A percentile compares a stretch with the other conserved stretches of the same genome.
Evolutionary conservation across 2,329 filamentous ascomycete species (phyloP).

Genomic region (Periconia sp.): DNA sequence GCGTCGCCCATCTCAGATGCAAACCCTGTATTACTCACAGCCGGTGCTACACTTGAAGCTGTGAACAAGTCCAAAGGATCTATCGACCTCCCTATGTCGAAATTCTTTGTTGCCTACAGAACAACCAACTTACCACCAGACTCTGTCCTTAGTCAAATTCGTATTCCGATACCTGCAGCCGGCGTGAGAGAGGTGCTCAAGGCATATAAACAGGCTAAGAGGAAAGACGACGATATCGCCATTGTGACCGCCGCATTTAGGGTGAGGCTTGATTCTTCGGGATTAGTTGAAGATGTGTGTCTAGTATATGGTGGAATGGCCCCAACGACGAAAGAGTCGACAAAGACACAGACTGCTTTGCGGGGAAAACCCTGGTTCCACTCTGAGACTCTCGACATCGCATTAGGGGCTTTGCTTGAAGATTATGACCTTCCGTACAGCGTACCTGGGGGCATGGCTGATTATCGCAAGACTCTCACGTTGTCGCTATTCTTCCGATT

Average conservation of each 20-base stretch:
- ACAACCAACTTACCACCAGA: constrained; percentile 77
- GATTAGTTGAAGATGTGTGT: constrained; percentile 70
- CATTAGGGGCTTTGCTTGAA: constrained; percentile 76
- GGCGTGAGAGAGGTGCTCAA: constrained; percentile 76
- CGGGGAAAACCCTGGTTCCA: constrained; percentile 76
- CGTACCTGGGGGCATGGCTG: constrained; percentile 95
- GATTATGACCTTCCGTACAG: constrained; percentile 86
- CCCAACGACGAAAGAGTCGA: constrained; percentile 79
- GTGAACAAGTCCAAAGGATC: constrained; percentile 66
- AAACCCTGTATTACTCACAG: constrained; percentile 86
- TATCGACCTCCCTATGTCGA: constrained; percentile 68
- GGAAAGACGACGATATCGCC: constrained; percentile 96
- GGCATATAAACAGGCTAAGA: constrained; percentile 92
- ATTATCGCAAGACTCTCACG: constrained; percentile 85
- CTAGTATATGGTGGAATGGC: constrained; percentile 95
- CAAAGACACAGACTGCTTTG: constrained; percentile 70
- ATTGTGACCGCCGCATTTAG: constrained; percentile 88
- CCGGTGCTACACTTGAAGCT: constrained; percentile 76
- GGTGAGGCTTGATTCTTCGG: constrained; percentile 67
- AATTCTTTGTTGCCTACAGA: constrained; percentile 90
- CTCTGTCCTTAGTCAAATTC: constrained; percentile 78
- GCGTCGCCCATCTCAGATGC: constrained; percentile 94
- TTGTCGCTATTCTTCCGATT: constrained; percentile 96
- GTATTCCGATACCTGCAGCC: constrained; percentile 69
- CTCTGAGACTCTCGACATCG: constrained; percentile 78